These are phyloP conservation scores for Fraxinus cuspidata DNA, from an alignment of 257 asterid species.

Conservation along the genomic window DNA sequence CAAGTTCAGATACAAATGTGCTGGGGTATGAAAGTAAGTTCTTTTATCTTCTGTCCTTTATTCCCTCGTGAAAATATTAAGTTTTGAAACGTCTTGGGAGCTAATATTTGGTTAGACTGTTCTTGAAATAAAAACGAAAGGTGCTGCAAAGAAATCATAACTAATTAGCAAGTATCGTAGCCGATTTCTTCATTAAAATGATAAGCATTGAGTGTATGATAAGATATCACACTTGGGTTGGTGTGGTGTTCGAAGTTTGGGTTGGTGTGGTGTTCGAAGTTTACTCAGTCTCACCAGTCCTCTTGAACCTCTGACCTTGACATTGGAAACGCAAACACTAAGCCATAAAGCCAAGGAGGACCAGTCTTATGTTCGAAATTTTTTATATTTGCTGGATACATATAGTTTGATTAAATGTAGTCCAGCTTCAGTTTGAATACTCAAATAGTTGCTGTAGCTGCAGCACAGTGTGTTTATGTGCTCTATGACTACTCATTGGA, in stretches of 20 bases:
- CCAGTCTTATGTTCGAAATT: background rate
- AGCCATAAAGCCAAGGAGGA: no score
- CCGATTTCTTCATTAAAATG: background rate
- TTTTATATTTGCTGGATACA: background rate
- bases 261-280: background rate
- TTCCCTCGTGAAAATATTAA: background rate
- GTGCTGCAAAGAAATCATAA: background rate
- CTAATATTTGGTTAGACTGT: conserved; percentile 19
- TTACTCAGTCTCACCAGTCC: no score
- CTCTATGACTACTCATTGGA: conserved; percentile 13
- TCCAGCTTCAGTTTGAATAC: conserved; percentile 9
- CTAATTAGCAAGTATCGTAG: background rate
- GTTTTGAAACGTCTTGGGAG: conserved; percentile 14
- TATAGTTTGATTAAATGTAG: background rate
- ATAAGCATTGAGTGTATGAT: background rate
- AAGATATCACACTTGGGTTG: background rate
- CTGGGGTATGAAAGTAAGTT: conserved; percentile 78
- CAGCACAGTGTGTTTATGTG: background rate
- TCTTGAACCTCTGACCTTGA: no score
- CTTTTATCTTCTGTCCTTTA: conserved; percentile 10
- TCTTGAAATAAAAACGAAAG: conserved; percentile 1
- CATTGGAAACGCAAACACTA: no score
- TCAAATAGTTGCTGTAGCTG: conserved; percentile 6
- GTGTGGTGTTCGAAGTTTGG: background rate
- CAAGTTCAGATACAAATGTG: conserved; percentile 52